These are phyloP conservation scores for Chenopodium album DNA, from an alignment of 148 eudicot species.

Conservation along the genomic window DNA sequence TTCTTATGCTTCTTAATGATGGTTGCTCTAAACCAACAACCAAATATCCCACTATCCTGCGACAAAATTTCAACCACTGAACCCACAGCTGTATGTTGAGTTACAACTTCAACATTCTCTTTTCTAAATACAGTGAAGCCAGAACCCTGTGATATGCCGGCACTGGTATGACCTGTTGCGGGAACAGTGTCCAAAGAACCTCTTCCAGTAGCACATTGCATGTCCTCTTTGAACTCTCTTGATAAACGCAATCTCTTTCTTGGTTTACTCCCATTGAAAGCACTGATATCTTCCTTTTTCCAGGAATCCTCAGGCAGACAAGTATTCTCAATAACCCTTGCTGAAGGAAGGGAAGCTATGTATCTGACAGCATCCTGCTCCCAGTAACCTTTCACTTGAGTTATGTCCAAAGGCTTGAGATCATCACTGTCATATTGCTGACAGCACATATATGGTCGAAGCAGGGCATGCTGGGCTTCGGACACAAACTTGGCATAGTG, in stretches of 20 bases:
- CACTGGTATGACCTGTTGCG: conserved; percentile 6
- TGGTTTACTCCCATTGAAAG: conserved; percentile 38
- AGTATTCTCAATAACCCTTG: conserved; percentile 27
- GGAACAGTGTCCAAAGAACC: conserved; percentile 16
- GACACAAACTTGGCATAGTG: conserved; percentile 52
- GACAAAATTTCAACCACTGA: conserved; percentile 74
- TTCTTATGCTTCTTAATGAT: conserved; percentile 61
- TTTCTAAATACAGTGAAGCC: conserved; percentile 14
- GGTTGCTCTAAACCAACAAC: conserved; percentile 82
- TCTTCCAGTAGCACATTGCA: conserved; percentile 18
- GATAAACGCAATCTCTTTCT: conserved; percentile 59
- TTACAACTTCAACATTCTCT: conserved; percentile 4
- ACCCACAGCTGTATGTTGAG: conserved; percentile 39
- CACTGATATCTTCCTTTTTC: conserved; percentile 32
- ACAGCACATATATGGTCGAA: conserved; percentile 65
- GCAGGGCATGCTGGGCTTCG: conserved; percentile 36
- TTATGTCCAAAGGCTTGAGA: conserved; percentile 66
- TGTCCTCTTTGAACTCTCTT: conserved; percentile 32
- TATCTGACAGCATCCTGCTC: conserved; percentile 56
- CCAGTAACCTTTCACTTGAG: conserved; percentile 76
- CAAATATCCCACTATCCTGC: conserved; percentile 91
- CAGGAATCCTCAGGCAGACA: conserved; percentile 18
- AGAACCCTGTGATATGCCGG: conserved; percentile 1
- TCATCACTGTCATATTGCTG: conserved; percentile 66
- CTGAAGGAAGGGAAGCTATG: conserved; percentile 23